Base-by-base conservation (phyloP, 2,329 filamentous ascomycete genomes). In the Penicillium expansum region DNA sequence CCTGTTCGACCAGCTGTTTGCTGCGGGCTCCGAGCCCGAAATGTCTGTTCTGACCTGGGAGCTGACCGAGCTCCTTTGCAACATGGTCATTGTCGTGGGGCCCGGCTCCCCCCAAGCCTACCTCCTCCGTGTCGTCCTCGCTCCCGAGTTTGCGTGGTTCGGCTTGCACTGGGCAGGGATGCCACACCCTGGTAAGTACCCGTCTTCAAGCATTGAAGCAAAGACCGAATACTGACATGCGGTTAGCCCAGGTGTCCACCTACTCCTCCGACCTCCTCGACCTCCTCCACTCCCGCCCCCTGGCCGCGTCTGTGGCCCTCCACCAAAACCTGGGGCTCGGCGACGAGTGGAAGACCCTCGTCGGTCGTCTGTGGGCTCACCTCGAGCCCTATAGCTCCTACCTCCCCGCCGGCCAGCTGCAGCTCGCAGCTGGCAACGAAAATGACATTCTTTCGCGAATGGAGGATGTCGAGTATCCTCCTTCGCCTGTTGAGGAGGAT, bases 71-170 rank as follows among this genome's bases (percentile, higher is more conserved):
- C 42, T 58, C 18, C 37, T 58, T 9, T 38, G 48, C 32, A 50
- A 52, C 33, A 35, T 61, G 38, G 38, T 54, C 24, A 42, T 58
- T 13, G 52, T 59, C n/a, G 35, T 61, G 29, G 42, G 49, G n/a
- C 30, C 47, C 5, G 53, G 45, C 13, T 39, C n/a, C 22, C 41
- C 39, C 5, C 4, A 59, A 6, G n/a, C 56, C 13, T 52, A 37
- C 24, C 35, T 54, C 30, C 52, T 57, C 3, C 49, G 52, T 33
- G 45, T 57, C 11, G 27, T 51, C 16, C 35, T 59, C 22, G 33
- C 56, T 4, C 42, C 49, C 14, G 53, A 59, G 10, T 59, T 47
- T 38, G n/a, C 45, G 29, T 59, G 59, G 49, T 18, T 61, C 27
- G 49, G 52, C 8, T 30, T 61, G 13, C 42, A 52, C 47, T 51